Evolutionary conservation across 176 grass and related monocot species (phyloP), one percentile per base, ranked within the genome.

Genomic region (Cocos nucifera): DNA sequence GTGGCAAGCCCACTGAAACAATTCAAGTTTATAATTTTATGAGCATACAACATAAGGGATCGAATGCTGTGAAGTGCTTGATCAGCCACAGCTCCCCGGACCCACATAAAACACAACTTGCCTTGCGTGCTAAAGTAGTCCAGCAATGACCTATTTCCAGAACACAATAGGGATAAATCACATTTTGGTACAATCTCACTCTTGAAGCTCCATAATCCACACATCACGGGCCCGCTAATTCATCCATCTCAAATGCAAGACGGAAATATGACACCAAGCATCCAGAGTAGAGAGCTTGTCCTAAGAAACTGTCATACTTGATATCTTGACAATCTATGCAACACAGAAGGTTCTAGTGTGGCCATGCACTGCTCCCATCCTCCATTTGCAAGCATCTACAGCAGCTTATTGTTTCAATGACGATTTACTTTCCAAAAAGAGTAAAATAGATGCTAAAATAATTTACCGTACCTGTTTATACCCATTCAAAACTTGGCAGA

Each of bases 311-410:
- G 16, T 78, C 64, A 97, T 64, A 91, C 73, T 14, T 78, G 84
- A 5, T 88, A 97, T 69, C 73, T 80, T 6, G 73, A 69, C 69
- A 97, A 80, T 76, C 72, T 97, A 66, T 88, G 83, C 51, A 85
- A 81, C 32, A 76, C 71, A 29, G 60, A 69, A 28, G 87, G 87
- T 17, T 97, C 81, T 16, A 97, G 62, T 30, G 84, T 76, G 3
- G 81, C 66, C 81, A 97, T 85, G 59, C 75, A 97, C 67, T 91
- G 93, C 23, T 97, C 84, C 93, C 93, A 97, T 18, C 82, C 78
- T 23, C 66, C 55, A 7, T 27, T 28, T 68, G 81, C 84, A 50
- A 97, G 84, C 83, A 97, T 90, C 93, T 97, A 50, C 22, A 44
- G 35, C 8, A 44, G 10, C 10, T 44, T 44, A 14, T 44, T 44